Conservation (phyloP, 1,284 basidiomycete species). For the Austropuccinia psidii region DNA sequence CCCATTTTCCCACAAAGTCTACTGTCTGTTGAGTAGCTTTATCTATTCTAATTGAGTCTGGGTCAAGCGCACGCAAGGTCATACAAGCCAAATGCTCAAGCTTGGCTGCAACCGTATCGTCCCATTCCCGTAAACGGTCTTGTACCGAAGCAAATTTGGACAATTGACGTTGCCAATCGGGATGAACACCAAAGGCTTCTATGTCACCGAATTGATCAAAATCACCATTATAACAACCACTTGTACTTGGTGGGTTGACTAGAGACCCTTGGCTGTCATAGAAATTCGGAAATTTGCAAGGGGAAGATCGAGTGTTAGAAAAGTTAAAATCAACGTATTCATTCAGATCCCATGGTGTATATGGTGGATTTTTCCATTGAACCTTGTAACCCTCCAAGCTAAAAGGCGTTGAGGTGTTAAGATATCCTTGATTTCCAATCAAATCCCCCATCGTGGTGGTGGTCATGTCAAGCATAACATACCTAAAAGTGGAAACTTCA, state of each 20-base stretch:
- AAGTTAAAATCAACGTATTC: slow-evolving; percentile 73
- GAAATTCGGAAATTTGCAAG: slow-evolving; percentile 67
- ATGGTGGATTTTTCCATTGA: slow-evolving; percentile 66
- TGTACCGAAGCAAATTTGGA: slow-evolving; percentile 90
- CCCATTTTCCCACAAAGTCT: slow-evolving; percentile 67
- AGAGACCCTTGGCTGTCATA: slow-evolving; percentile 66
- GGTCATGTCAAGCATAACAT: slow-evolving; percentile 82
- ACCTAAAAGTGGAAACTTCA: slow-evolving; percentile 45
- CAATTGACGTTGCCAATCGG: slow-evolving; percentile 69
- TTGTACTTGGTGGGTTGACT: too few species aligned
- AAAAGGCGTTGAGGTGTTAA: slow-evolving; percentile 74
- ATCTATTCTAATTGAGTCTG: slow-evolving; percentile 87
- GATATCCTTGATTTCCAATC: slow-evolving; percentile 69
- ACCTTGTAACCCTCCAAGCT: slow-evolving; percentile 63
- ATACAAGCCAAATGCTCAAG: slow-evolving; percentile 72
- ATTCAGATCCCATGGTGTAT: slow-evolving; percentile 73
- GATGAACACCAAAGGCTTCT: slow-evolving; percentile 84
- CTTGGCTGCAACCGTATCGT: slow-evolving; percentile 63
- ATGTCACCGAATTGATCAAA: slow-evolving; percentile 91
- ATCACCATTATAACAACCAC: slow-evolving; percentile 69
- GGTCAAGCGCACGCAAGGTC: slow-evolving; percentile 71
- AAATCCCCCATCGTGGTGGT: slow-evolving; percentile 83
- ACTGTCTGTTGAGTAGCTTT: slow-evolving; percentile 85
- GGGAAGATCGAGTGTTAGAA: slow-evolving; percentile 60
- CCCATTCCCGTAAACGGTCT: slow-evolving; percentile 85